Evolutionary conservation across 352 stramenopile species (phyloP), one percentile per base, ranked within the genome.

Genomic region (Pythium plurisporium): DNA sequence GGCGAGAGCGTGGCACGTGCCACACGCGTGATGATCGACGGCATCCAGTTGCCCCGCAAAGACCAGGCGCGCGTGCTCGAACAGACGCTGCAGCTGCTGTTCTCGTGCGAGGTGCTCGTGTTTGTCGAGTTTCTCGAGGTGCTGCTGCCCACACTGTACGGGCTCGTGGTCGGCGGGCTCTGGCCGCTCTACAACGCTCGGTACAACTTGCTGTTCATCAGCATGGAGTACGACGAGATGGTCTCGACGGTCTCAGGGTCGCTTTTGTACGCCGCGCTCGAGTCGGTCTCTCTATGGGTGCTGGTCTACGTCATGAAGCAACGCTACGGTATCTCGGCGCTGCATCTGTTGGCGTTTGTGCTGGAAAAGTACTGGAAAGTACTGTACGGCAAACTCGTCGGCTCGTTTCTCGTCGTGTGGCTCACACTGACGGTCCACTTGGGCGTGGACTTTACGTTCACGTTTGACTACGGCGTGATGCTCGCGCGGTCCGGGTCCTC

Each of bases 371-470:
- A 77, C 59, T 76, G 64, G 61, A 49, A 64, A n/a, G 49, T 61
- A 9, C 37, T 64, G 5, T 68, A 82, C 48, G 65, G 49, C 45
- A 82, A 78, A 52, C 57, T 74, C 3, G 38, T 79, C 0, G 55
- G 53, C 9, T 15, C 33, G 29, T 59, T 67, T 44, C 53, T 62
- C 14, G 31, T 62, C 15, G 40, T 41, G 3, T 9, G 47, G 23
- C 50, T 57, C 20, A 22, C 46, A 10, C 25, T 36, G 11, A 59
- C 40, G 2, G 37, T 61, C 11, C 51, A 67, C 37, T 38, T 58
- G n/a, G 50, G 51, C 30, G 30, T 12, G 8, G 34, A 53, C 31
- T 36, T 55, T 8, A 42, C 12, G 25, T 62, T 62, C 45, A 48
- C 33, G 50, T 37, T 37, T 37, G n/a, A n/a, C n/a, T n/a, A n/a